Percentiles rank a stretch among this genome's conserved stretches.
Conservation (phyloP, 2,329 filamentous ascomycete genomes). For the Phaeosphaeriaceae sp. region DNA sequence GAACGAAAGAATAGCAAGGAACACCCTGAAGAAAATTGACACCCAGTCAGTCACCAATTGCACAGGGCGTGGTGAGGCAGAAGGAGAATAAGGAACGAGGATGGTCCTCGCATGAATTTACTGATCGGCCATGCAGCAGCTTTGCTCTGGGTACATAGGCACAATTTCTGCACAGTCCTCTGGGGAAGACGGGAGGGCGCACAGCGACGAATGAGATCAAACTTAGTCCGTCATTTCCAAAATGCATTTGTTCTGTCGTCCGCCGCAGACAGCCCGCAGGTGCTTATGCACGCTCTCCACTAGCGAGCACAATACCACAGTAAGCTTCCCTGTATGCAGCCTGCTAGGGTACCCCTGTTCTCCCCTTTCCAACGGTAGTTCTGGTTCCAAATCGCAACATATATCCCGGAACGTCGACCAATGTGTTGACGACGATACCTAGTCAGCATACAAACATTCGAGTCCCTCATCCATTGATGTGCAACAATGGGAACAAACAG, state of each 20-base stretch:
- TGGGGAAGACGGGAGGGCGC: constrained; percentile 35
- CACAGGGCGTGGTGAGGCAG: constrained; percentile 35
- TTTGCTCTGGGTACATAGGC: constrained; percentile 29
- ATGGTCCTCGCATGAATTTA: constrained; percentile 39
- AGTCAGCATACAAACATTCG: constrained; percentile 22
- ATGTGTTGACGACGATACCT: constrained; percentile 29
- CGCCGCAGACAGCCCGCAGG: constrained; percentile 16
- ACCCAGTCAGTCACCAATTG: constrained; percentile 34
- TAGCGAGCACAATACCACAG: constrained; percentile 37
- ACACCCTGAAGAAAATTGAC: constrained; percentile 20
- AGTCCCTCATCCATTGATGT: background rate
- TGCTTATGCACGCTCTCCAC: constrained; percentile 40
- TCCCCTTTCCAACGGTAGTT: constrained; percentile 7
- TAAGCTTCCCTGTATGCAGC: constrained; percentile 37
- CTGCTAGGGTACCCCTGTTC: constrained; percentile 24
- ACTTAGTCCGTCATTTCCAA: constrained; percentile 31
- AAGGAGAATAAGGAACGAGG: constrained; percentile 27
- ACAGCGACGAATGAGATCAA: constrained; percentile 35
- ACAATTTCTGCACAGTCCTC: constrained; percentile 39
- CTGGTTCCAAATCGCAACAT: constrained; percentile 31
- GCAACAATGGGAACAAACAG: too few relatives aligned
- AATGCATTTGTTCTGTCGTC: constrained; percentile 41
- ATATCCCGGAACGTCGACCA: constrained; percentile 31
- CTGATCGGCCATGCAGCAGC: constrained; percentile 42
- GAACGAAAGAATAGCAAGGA: constrained; percentile 11